These are phyloP conservation scores for Suillus lakei DNA, from an alignment of 768 basidiomycete genomes.

Conservation along the genomic window DNA sequence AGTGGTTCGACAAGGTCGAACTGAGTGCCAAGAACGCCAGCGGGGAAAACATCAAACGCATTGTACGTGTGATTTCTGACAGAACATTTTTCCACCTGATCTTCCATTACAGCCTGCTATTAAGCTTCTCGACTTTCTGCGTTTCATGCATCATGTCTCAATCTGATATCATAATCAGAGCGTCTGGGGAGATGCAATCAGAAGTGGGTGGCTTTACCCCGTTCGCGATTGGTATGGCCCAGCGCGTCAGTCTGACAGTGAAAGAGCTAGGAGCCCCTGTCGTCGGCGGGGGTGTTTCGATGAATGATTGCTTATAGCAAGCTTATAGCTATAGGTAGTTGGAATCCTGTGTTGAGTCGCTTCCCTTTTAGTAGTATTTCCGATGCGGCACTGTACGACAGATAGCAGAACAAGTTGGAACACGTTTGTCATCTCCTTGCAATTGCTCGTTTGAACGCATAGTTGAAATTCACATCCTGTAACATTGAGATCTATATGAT, in stretches of 20 bases:
- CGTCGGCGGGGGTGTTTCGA: conserved; percentile 7
- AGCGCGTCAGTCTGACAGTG: conserved; percentile 36
- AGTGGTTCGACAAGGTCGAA: conserved; percentile 33
- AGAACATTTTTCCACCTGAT: conserved; percentile 34
- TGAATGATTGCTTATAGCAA: background rate
- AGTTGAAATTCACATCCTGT: no score
- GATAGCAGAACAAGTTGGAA: no score
- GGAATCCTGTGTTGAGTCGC: no score
- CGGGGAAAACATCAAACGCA: conserved; percentile 24
- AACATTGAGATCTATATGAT: no score
- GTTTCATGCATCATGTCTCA: conserved; percentile 19
- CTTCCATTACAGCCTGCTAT: conserved; percentile 31
- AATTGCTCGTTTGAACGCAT: no score
- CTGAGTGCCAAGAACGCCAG: conserved; percentile 7
- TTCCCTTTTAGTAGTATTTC: no score
- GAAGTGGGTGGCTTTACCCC: conserved; percentile 10
- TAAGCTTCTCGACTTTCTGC: conserved; percentile 34
- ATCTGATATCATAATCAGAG: conserved; percentile 15
- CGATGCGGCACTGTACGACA: no score
- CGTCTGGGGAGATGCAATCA: background rate
- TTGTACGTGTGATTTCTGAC: conserved; percentile 23
- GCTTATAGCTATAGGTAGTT: no score
- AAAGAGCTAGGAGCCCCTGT: conserved; percentile 26
- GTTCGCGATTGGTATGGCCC: conserved; percentile 32
- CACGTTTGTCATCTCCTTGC: no score